Evolutionary conservation across 805 yeast species (phyloP).

Genomic region (Spathaspora hagerdaliae): DNA sequence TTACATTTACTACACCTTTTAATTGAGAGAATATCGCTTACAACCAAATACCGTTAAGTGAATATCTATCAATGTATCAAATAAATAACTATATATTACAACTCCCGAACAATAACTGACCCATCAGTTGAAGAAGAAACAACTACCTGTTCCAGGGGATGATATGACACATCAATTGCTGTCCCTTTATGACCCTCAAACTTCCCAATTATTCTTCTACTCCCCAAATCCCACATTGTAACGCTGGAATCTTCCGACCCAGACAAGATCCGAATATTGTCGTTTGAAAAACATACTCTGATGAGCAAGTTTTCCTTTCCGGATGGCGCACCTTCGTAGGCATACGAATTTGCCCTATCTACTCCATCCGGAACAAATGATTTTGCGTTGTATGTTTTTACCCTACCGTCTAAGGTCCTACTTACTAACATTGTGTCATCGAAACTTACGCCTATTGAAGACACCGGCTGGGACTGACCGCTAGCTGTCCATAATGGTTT

Average conservation of each 20-base stretch:
- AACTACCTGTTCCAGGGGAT: conserved; percentile 38
- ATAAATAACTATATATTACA: too few relatives aligned
- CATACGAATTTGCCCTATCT: conserved; percentile 39
- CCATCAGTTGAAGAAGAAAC: conserved; percentile 56
- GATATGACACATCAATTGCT: conserved; percentile 57
- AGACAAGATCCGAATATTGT: conserved; percentile 40
- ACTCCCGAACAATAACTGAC: conserved; percentile 45
- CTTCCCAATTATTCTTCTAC: conserved; percentile 45
- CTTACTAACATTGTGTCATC: conserved; percentile 48
- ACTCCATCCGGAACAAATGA: conserved; percentile 36
- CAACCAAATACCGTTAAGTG: too few relatives aligned
- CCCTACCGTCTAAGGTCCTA: conserved; percentile 53
- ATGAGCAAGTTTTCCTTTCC: conserved; percentile 50
- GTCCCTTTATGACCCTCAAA: conserved; percentile 59
- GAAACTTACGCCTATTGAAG: conserved; percentile 48
- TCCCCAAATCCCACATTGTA: conserved; percentile 56
- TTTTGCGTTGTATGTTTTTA: conserved; percentile 55
- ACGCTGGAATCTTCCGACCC: conserved; percentile 63
- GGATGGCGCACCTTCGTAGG: conserved; percentile 56
- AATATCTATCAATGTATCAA: too few relatives aligned
- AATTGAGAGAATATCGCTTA: too few relatives aligned
- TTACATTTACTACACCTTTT: too few relatives aligned
- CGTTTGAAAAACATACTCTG: conserved; percentile 45
- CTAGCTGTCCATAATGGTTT: conserved; percentile 44
- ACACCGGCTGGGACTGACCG: conserved; percentile 40